Evolutionary conservation across 2,329 filamentous ascomycete species (phyloP), one percentile per base, ranked within the genome.

Genomic region (Pezicula carpinea): DNA sequence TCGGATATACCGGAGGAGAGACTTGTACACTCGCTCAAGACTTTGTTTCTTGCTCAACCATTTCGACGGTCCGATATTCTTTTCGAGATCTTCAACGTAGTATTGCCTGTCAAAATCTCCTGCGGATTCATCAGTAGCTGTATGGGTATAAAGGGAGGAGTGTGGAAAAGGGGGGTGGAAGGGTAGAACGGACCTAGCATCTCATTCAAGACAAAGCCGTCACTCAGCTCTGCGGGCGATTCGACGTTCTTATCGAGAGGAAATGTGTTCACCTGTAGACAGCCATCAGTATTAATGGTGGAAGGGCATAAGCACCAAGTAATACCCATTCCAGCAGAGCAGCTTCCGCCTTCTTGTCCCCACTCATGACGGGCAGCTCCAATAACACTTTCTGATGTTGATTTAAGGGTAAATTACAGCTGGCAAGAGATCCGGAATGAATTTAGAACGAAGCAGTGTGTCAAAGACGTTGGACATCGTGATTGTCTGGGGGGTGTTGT

Each of bases 101-200:
- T 82, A 85, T 50, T 73, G 68, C 29, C 72, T 60, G 55, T 83
- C 78, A 40, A 85, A 66, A 57, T 82, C 74, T 60, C 82, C 79
- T 59, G 69, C 66, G 39, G 79, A 69, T 44, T 77, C 70, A 43
- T 74, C 69, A 43, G 77, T n/a, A 43, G 58, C 47, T 59, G 56
- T 26, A 43, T 40, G 36, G 13, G 34, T 17, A 21, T 15, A 32
- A 19, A 36, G 33, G 26, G 19, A 32, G 22, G 40, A 38, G 14
- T 21, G 22, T 32, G 31, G n/a, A 33, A 29, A 10, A 29, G 5
- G 26, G 43, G 44, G 38, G 14, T 46, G 14, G 33, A 6, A 10
- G 21, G 44, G 10, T 13, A 66, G n/a, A 71, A 73, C 53, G 71
- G 71, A 59, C 65, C 56, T 23, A 67, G 57, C 51, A 66, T 61